These are phyloP conservation scores for Ophiostoma himal-ulmi DNA, from an alignment of 2,329 filamentous ascomycete species.

Conservation along the genomic window DNA sequence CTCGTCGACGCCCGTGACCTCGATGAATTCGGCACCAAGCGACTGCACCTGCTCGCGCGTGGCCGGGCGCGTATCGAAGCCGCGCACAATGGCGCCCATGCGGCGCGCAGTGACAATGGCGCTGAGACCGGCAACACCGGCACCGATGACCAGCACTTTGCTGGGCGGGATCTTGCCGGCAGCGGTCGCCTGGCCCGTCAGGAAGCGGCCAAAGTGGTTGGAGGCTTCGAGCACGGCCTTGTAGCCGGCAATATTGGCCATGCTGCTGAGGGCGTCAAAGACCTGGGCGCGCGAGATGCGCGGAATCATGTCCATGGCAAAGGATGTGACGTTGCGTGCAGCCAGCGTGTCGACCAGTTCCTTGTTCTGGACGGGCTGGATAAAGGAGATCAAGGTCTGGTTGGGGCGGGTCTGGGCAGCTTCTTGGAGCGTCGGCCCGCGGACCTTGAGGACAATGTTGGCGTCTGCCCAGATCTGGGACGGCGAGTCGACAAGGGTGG, in stretches of 20 bases:
- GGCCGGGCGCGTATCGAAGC: slow-evolving; percentile 85
- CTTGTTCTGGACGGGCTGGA: slow-evolving; percentile 78
- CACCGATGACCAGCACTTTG: slow-evolving; percentile 85
- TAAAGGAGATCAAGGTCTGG: slow-evolving; percentile 72
- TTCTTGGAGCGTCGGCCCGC: slow-evolving; percentile 65
- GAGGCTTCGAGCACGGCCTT: slow-evolving; percentile 86
- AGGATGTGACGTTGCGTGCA: slow-evolving; percentile 63
- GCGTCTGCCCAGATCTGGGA: slow-evolving; percentile 62
- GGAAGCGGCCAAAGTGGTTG: slow-evolving; percentile 80
- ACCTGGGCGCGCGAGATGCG: slow-evolving; percentile 83
- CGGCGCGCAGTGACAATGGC: slow-evolving; percentile 81
- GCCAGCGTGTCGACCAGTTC: slow-evolving; percentile 68
- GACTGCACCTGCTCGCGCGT: slow-evolving; percentile 87
- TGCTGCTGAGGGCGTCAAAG: slow-evolving; percentile 83
- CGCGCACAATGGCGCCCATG: slow-evolving; percentile 82
- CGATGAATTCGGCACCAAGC: slow-evolving; percentile 81
- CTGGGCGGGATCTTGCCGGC: slow-evolving; percentile 86
- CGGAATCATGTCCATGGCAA: slow-evolving; percentile 91
- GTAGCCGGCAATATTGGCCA: slow-evolving; percentile 93
- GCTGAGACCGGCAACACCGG: slow-evolving; percentile 80
- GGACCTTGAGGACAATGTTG: slow-evolving; percentile 79
- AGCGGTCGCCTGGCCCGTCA: slow-evolving; percentile 85
- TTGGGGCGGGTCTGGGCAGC: slow-evolving; percentile 61
- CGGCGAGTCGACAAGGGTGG: slow-evolving; percentile 64
- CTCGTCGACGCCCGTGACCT: slow-evolving; percentile 71